phyloP scores from a whole-genome alignment of 176 grass and related monocot genomes.

The Poa annua region DNA sequence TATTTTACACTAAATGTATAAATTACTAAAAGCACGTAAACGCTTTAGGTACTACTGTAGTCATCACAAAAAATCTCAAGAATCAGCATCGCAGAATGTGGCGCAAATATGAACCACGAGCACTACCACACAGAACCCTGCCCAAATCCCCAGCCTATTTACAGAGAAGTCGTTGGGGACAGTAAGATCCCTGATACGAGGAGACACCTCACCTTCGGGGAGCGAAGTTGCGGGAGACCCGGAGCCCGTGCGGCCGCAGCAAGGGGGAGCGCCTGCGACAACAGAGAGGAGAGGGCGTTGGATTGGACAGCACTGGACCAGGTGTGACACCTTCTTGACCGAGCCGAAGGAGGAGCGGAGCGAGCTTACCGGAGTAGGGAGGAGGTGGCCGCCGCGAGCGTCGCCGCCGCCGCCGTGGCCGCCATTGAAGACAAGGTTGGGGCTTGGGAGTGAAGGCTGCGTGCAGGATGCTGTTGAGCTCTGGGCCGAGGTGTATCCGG shows the following conservation, averaged over 20 bases:
- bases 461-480: not conserved
- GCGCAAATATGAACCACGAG: not conserved
- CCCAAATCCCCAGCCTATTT: not conserved
- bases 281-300: not conserved
- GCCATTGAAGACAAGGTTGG: slow-evolving; percentile 39
- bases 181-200: not conserved
- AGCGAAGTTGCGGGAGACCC: slow-evolving; percentile 30
- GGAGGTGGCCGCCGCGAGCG: slow-evolving; percentile 44
- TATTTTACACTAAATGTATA: not conserved
- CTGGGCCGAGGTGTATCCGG: not conserved
- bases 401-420: slow-evolving; percentile 44
- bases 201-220: slow-evolving; percentile 33
- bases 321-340: not conserved
- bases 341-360: not conserved
- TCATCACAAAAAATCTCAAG: not conserved
- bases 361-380: slow-evolving; percentile 38
- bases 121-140: no score
- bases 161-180: not conserved
- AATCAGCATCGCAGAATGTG: no score
- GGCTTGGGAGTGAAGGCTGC: not conserved
- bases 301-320: not conserved
- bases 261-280: slow-evolving; percentile 40
- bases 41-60: no score
- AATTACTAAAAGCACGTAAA: not conserved
- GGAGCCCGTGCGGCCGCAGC: slow-evolving; percentile 47